A percentile compares a stretch with the other conserved stretches of the same genome.
These are phyloP conservation scores for Aspergillus puulaauensis DNA, from an alignment of 2,329 filamentous ascomycete genomes.

Conservation along the genomic window DNA sequence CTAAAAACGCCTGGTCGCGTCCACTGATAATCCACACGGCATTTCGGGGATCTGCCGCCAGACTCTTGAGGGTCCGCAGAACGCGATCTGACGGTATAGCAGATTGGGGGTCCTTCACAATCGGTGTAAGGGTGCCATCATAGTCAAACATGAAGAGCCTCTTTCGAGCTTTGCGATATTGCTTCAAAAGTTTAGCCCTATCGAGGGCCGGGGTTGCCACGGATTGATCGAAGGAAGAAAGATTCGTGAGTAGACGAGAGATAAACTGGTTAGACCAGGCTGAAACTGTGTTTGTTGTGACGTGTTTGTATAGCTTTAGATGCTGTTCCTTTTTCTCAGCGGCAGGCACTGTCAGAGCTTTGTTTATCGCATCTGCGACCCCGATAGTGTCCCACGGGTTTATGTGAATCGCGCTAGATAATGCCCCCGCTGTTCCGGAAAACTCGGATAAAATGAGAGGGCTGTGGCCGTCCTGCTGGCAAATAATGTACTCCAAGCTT, in stretches of 20 bases:
- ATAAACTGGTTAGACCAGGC: slow-evolving; percentile 81
- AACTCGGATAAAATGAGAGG: slow-evolving; percentile 95
- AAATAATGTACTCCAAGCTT: slow-evolving; percentile 89
- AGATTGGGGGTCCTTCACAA: slow-evolving; percentile 85
- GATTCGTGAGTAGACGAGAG: slow-evolving; percentile 73
- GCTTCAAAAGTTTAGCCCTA: slow-evolving; percentile 66
- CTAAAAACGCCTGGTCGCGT: slow-evolving; percentile 86
- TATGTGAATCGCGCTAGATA: slow-evolving; percentile 87
- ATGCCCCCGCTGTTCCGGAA: slow-evolving; percentile 84
- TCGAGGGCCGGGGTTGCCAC: slow-evolving; percentile 81
- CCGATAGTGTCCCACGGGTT: slow-evolving; percentile 91
- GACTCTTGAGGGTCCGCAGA: slow-evolving; percentile 72
- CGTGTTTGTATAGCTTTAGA: slow-evolving; percentile 73
- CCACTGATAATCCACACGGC: slow-evolving; percentile 98
- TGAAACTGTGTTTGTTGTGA: slow-evolving; percentile 81
- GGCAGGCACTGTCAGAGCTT: slow-evolving; percentile 73
- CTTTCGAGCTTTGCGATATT: slow-evolving; percentile 72
- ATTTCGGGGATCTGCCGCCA: slow-evolving; percentile 79
- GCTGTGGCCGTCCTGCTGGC: slow-evolving; percentile 81
- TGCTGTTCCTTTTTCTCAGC: slow-evolving; percentile 69
- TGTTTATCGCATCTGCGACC: slow-evolving; percentile 79
- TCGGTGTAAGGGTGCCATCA: slow-evolving; percentile 92
- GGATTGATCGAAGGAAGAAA: slow-evolving; percentile 72
- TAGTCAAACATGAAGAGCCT: slow-evolving; percentile 99
- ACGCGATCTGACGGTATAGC: slow-evolving; percentile 85